Percentiles rank a stretch among this genome's conserved stretches.
Conservation (phyloP, 2,329 filamentous ascomycete species). For the Aspergillus quadricinctus region DNA sequence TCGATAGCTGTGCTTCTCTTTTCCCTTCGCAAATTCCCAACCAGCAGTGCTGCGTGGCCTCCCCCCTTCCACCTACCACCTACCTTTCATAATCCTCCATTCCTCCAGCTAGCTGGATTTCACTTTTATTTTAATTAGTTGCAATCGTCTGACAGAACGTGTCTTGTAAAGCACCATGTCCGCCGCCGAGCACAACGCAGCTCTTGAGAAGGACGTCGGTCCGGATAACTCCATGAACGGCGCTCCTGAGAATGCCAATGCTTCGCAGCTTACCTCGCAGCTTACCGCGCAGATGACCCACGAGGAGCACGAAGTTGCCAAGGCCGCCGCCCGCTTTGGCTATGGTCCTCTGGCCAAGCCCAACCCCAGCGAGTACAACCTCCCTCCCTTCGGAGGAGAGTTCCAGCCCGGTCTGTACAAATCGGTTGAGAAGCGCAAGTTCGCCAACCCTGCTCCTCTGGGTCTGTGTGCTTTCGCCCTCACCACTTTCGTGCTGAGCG, state of each 20-base stretch:
- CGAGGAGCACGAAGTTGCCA: constrained; percentile 39
- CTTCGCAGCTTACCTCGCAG: background rate
- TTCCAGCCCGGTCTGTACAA: constrained; percentile 68
- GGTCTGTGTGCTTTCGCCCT: constrained; percentile 75
- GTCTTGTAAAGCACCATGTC: constrained; percentile 22
- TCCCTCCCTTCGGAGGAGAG: constrained; percentile 65
- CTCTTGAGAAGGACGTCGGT: constrained; percentile 30
- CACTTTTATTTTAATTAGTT: constrained; percentile 2
- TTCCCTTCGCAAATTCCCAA: constrained; percentile 6
- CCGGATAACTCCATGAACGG: constrained; percentile 9
- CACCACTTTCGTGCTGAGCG: constrained; percentile 74
- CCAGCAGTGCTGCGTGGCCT: constrained; percentile 28
- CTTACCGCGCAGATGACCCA: constrained; percentile 15
- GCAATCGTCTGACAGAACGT: background rate
- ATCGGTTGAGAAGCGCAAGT: constrained; percentile 61
- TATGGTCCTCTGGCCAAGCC: constrained; percentile 51
- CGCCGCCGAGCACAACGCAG: constrained; percentile 17
- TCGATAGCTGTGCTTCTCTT: background rate
- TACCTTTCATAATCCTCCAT: constrained; percentile 4
- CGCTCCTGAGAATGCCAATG: constrained; percentile 1
- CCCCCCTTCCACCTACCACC: constrained; percentile 8
- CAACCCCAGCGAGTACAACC: constrained; percentile 42
- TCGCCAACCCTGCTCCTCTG: constrained; percentile 74
- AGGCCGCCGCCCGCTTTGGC: constrained; percentile 44
- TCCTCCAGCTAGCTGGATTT: constrained; percentile 26